phyloP scores from a whole-genome alignment of 2,329 filamentous ascomycete species.

The Aspergillus arachidicola region DNA sequence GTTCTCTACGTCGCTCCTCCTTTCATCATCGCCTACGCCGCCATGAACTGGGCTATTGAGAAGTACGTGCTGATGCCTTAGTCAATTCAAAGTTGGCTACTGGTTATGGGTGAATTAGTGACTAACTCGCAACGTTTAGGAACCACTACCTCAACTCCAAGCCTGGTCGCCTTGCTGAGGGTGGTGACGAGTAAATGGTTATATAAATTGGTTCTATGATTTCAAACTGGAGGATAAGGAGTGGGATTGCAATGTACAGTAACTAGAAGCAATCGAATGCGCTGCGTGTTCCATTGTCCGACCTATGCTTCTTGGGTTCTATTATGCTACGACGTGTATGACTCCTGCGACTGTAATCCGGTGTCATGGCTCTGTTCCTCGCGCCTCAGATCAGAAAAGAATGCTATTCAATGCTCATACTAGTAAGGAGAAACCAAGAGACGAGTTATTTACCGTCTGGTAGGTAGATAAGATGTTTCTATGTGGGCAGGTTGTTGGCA shows the following conservation, averaged over 20 bases:
- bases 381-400: not conserved
- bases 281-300: slow-evolving; percentile 14
- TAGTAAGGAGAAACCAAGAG: not conserved
- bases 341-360: not conserved
- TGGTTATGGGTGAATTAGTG: not conserved
- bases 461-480: not conserved
- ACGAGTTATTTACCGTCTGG: not conserved
- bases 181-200: slow-evolving; percentile 38
- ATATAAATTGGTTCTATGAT: slow-evolving; percentile 5
- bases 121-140: slow-evolving; percentile 27
- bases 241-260: slow-evolving; percentile 43
- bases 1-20: slow-evolving; percentile 87
- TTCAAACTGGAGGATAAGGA: slow-evolving; percentile 10
- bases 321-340: not conserved
- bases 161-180: slow-evolving; percentile 44
- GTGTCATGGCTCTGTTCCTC: not conserved
- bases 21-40: slow-evolving; percentile 74
- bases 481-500: not conserved
- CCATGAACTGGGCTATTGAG: slow-evolving; percentile 89
- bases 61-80: slow-evolving; percentile 60
- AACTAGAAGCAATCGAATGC: slow-evolving; percentile 41
- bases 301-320: not conserved
- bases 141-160: slow-evolving; percentile 57
- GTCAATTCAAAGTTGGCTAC: too few species aligned
- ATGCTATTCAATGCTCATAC: not conserved